phyloP scores from a whole-genome alignment of 352 stramenopile species.

The Thalassiosira oceanica region DNA sequence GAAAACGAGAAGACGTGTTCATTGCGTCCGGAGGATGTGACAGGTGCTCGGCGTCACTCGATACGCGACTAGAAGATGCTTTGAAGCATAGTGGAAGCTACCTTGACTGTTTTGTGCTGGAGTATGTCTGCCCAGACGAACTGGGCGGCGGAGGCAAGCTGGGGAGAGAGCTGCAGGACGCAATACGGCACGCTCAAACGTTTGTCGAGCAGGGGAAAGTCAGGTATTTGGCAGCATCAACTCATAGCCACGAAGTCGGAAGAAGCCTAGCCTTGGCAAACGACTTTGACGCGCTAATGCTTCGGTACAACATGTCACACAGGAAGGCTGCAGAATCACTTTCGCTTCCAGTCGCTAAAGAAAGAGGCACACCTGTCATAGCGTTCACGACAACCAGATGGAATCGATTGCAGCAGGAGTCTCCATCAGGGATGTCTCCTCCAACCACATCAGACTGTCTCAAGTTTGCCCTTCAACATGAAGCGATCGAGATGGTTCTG shows the following conservation, averaged over 20 bases:
- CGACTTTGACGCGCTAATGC: slow-evolving; percentile 33
- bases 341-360: slow-evolving; percentile 16
- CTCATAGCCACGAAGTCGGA: slow-evolving; percentile 34
- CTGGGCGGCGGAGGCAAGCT: neutral
- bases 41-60: slow-evolving; percentile 7
- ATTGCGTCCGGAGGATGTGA: slow-evolving; percentile 33
- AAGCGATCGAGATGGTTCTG: slow-evolving; percentile 30
- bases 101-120: slow-evolving; percentile 40
- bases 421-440: neutral
- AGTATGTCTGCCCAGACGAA: slow-evolving; percentile 44
- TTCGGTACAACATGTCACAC: slow-evolving; percentile 41
- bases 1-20: slow-evolving; percentile 27
- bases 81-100: slow-evolving; percentile 30
- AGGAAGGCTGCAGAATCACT: slow-evolving; percentile 25
- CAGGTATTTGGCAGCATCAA: slow-evolving; percentile 33
- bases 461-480: slow-evolving; percentile 32
- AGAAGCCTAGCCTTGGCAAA: slow-evolving; percentile 7
- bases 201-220: slow-evolving; percentile 18
- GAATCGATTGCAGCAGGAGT: slow-evolving; percentile 29
- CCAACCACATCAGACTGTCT: slow-evolving; percentile 38
- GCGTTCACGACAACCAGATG: slow-evolving; percentile 46
- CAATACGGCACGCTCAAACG: slow-evolving; percentile 18
- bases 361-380: slow-evolving; percentile 32
- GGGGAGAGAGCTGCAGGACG: slow-evolving; percentile 10
- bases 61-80: slow-evolving; percentile 27